Evolutionary conservation across 177 flowering plant species (phyloP).

Genomic region (Vitis hybrid): DNA sequence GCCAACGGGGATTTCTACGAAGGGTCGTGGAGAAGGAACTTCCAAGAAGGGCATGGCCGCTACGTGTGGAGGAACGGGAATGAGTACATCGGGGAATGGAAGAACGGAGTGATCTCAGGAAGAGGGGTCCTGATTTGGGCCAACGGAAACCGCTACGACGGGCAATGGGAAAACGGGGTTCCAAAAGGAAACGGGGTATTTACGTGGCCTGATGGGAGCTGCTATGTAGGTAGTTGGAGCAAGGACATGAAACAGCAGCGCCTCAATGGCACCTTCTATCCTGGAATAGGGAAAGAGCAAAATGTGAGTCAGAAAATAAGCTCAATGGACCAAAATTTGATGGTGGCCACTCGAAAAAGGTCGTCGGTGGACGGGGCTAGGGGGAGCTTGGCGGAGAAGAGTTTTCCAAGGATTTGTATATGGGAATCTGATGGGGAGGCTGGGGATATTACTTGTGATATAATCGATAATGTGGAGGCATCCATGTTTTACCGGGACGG

Average conservation of each 20-base stretch:
- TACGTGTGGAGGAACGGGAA: constrained; percentile 91
- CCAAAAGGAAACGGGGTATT: constrained; percentile 74
- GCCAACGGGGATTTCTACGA: constrained; percentile 87
- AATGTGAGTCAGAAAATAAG: constrained; percentile 7
- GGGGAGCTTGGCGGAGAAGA: constrained; percentile 48
- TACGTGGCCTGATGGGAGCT: constrained; percentile 73
- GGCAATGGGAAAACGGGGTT: constrained; percentile 83
- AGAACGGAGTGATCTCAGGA: constrained; percentile 74
- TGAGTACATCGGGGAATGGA: constrained; percentile 88
- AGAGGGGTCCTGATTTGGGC: constrained; percentile 69
- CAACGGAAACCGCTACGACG: constrained; percentile 78
- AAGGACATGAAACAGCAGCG: constrained; percentile 31
- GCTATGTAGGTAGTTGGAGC: constrained; percentile 62
- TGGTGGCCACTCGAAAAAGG: constrained; percentile 46
- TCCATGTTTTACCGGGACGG: constrained; percentile 66
- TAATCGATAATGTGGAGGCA: constrained; percentile 78
- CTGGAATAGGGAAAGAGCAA: constrained; percentile 26
- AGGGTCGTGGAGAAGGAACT: constrained; percentile 69
- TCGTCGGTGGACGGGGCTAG: constrained; percentile 64
- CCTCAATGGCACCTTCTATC: constrained; percentile 55
- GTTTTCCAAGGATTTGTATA: constrained; percentile 76
- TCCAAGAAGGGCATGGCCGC: constrained; percentile 82
- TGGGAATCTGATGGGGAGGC: constrained; percentile 91
- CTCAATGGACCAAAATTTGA: constrained; percentile 23
- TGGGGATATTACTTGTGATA: constrained; percentile 88